These are phyloP conservation scores for Solanum sejunctum DNA, from an alignment of 257 asterid species.

Conservation along the genomic window DNA sequence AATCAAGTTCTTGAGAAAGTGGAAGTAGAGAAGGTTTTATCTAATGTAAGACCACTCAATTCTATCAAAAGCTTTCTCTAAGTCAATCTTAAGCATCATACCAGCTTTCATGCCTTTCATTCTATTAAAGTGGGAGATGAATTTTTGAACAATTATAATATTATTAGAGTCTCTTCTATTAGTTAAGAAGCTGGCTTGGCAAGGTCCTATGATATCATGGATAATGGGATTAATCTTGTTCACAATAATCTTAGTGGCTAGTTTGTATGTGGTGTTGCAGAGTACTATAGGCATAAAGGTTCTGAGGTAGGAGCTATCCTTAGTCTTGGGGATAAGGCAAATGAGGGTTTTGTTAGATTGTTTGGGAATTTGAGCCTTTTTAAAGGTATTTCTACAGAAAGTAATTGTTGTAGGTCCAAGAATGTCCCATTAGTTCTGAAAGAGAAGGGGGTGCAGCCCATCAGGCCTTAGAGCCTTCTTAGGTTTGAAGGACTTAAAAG, in stretches of 20 bases:
- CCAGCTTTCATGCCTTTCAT: neutral
- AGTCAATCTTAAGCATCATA: neutral
- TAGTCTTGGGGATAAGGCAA: neutral
- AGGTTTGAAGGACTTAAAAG: too few relatives aligned
- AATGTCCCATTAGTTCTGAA: too few relatives aligned
- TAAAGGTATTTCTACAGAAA: too few relatives aligned
- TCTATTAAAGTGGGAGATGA: neutral
- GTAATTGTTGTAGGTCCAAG: accelerated
- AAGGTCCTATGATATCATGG: neutral
- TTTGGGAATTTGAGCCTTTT: too few relatives aligned
- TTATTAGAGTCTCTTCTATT: neutral
- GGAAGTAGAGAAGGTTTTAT: neutral
- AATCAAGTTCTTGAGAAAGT: too few relatives aligned
- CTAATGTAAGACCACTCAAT: neutral
- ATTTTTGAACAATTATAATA: too few relatives aligned
- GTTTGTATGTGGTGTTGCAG: too few relatives aligned
- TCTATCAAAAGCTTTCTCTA: neutral
- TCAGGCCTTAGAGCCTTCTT: too few relatives aligned
- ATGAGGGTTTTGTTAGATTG: neutral
- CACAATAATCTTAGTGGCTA: accelerated
- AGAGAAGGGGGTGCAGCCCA: too few relatives aligned
- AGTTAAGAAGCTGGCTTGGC: neutral
- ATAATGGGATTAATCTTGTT: too few relatives aligned
- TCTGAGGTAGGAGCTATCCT: too few relatives aligned
- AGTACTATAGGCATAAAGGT: neutral